These are phyloP conservation scores for Trichosporon sp. DNA, from an alignment of 1,284 basidiomycete genomes.

Conservation along the genomic window DNA sequence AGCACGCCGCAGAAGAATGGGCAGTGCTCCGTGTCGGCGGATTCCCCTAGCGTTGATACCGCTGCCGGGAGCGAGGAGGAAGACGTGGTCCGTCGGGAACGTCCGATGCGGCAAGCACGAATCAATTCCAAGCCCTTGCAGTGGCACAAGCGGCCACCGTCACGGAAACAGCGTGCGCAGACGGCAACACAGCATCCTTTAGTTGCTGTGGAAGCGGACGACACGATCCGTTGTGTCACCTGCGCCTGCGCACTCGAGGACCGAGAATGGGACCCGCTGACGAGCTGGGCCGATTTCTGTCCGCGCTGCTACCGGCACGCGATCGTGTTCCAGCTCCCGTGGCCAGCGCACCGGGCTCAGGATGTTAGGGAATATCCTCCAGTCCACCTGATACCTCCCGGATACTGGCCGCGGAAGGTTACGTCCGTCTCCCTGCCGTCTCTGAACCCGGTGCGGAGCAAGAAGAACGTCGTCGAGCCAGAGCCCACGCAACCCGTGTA, in stretches of 20 bases:
- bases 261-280: constrained; percentile 35
- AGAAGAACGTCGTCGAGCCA: constrained; percentile 24
- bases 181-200: constrained; percentile 14
- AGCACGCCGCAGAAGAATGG: constrained; percentile 11
- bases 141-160: constrained; percentile 3
- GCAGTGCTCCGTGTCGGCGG: background rate
- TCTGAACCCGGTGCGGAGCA: constrained; percentile 15
- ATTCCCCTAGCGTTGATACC: background rate
- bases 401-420: constrained; percentile 27
- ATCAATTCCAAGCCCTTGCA: constrained; percentile 7
- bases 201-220: constrained; percentile 24
- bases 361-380: constrained; percentile 40
- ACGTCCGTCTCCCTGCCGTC: constrained; percentile 34
- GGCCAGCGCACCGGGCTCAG: constrained; percentile 35
- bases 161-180: background rate
- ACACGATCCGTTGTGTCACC: constrained; percentile 31
- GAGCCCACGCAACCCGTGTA: background rate
- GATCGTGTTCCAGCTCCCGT: constrained; percentile 40
- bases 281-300: constrained; percentile 39
- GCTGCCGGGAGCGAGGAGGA: constrained; percentile 15
- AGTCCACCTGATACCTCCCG: constrained; percentile 29
- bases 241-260: constrained; percentile 36
- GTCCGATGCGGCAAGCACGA: constrained; percentile 23
- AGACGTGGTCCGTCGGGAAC: constrained; percentile 10
- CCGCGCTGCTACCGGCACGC: constrained; percentile 43